These are phyloP conservation scores for Anastatica hierochuntica DNA, from an alignment of 345 rosid species.

Conservation along the genomic window DNA sequence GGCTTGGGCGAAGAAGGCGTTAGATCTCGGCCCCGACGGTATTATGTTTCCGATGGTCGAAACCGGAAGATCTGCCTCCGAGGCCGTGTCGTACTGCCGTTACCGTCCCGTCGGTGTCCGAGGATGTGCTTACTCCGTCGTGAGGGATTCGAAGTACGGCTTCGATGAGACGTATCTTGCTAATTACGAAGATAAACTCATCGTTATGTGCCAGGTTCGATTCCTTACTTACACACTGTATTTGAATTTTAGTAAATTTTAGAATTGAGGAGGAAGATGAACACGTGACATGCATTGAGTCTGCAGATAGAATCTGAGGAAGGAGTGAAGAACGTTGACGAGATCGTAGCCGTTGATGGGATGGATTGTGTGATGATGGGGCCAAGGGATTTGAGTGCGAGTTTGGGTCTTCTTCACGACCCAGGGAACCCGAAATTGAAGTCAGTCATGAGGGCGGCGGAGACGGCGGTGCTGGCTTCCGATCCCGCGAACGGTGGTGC, in stretches of 20 bases:
- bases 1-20: conserved; percentile 67
- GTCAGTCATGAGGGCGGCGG: conserved; percentile 40
- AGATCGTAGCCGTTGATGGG: conserved; percentile 64
- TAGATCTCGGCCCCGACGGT: conserved; percentile 73
- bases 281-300: too few relatives aligned
- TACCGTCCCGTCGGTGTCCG: conserved; percentile 57
- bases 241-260: background rate
- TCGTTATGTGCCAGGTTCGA: conserved; percentile 71
- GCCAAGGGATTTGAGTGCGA: conserved; percentile 75
- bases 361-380: conserved; percentile 88
- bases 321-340: conserved; percentile 45
- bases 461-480: conserved; percentile 44
- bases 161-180: conserved; percentile 53
- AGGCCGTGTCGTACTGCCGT: conserved; percentile 42
- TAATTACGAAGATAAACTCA: conserved; percentile 40
- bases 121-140: conserved; percentile 67
- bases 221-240: too few relatives aligned
- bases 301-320: conserved; percentile 42
- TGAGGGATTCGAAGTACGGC: conserved; percentile 61
- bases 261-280: background rate
- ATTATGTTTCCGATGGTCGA: conserved; percentile 84
- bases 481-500: conserved; percentile 37
- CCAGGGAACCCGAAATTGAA: conserved; percentile 56
- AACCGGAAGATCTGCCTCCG: conserved; percentile 32
- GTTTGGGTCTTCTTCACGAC: conserved; percentile 73